Percentiles rank a stretch among this genome's conserved stretches.
These are phyloP conservation scores for Neoboletus subvelutipes DNA, from an alignment of 768 basidiomycete species.

Conservation along the genomic window DNA sequence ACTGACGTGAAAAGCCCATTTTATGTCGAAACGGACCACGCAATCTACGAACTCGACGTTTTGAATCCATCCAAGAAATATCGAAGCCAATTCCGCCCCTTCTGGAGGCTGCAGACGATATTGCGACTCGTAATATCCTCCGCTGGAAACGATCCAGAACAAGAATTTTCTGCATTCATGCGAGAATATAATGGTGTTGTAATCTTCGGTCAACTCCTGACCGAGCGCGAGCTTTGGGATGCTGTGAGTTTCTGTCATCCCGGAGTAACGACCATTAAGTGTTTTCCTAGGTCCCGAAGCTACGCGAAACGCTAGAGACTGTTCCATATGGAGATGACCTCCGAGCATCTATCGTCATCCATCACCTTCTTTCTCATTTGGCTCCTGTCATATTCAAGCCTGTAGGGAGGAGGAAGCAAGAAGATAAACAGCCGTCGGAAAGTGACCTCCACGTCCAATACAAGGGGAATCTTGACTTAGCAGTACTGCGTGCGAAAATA, in stretches of 20 bases:
- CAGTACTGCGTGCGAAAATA: constrained; percentile 55
- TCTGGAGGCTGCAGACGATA: constrained; percentile 50
- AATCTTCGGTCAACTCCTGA: constrained; percentile 19
- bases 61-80: constrained; percentile 46
- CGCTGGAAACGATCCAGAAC: constrained; percentile 23
- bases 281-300: constrained; percentile 18
- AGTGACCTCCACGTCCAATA: constrained; percentile 4
- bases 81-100: constrained; percentile 39
- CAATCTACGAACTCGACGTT: constrained; percentile 57
- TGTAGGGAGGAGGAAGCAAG: neutral
- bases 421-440: neutral
- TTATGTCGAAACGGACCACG: constrained; percentile 61
- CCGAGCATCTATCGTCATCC: constrained; percentile 21
- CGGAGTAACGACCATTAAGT: neutral
- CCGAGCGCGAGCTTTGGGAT: constrained; percentile 30
- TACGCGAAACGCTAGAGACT: constrained; percentile 23
- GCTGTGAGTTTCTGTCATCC: constrained; percentile 14
- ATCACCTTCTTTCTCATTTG: constrained; percentile 13
- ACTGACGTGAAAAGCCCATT: constrained; percentile 46
- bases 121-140: constrained; percentile 47
- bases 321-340: constrained; percentile 21
- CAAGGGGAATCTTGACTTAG: constrained; percentile 51
- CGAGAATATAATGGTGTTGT: constrained; percentile 24
- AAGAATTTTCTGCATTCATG: constrained; percentile 38
- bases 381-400: constrained; percentile 16